phyloP scores from a whole-genome alignment of 768 basidiomycete species.

The Amanita polypyramis region DNA sequence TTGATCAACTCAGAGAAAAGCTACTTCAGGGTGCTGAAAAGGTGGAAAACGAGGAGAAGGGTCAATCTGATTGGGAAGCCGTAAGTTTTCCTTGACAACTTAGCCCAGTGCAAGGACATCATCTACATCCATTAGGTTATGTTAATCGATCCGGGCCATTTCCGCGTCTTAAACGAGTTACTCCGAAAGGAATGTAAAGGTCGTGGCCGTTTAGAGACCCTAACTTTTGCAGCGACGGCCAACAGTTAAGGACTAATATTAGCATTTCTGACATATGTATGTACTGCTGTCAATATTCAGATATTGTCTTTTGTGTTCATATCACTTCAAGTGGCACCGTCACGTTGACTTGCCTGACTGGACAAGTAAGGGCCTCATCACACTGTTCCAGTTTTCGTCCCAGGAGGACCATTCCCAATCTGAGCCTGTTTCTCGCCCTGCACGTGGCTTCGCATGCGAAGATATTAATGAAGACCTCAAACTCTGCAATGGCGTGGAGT shows the following conservation, averaged over 20 bases:
- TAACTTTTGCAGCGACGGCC: conserved; percentile 60
- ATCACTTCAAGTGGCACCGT: not conserved
- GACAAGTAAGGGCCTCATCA: conserved; percentile 47
- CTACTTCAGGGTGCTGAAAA: conserved; percentile 67
- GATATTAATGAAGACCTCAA: conserved; percentile 41
- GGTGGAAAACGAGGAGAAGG: conserved; percentile 74
- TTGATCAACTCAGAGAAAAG: conserved; percentile 57
- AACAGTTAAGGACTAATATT: conserved; percentile 9
- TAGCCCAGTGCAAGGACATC: not conserved
- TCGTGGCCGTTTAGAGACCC: conserved; percentile 75
- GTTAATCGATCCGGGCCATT: conserved; percentile 89
- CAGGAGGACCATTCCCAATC: conserved; percentile 62
- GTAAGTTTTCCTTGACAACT: conserved; percentile 36
- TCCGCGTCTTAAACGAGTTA: conserved; percentile 82
- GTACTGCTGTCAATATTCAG: not conserved
- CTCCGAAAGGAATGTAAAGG: conserved; percentile 89
- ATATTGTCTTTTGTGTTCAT: not conserved
- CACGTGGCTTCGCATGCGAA: conserved; percentile 10
- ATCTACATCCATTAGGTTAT: conserved; percentile 45
- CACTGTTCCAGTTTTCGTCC: conserved; percentile 76
- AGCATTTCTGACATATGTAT: not conserved
- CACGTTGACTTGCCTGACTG: conserved; percentile 1
- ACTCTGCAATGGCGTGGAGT: conserved; percentile 33
- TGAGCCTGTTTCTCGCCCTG: conserved; percentile 5
- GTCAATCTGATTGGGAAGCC: conserved; percentile 72